Base-by-base conservation (phyloP, 371 early-diverging fungal genomes). In the Phascolomyces articulosus region DNA sequence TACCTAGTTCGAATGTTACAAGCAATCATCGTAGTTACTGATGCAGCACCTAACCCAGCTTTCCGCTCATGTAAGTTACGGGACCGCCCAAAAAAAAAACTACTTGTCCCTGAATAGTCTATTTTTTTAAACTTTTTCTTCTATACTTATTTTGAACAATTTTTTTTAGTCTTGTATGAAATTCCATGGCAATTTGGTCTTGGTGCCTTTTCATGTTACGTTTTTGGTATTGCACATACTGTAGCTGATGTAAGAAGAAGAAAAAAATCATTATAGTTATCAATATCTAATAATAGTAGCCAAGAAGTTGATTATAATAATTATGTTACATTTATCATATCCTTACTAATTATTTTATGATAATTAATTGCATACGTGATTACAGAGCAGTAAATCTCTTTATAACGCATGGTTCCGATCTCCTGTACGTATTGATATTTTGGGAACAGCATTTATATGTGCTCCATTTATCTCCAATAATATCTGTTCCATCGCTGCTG, bases 161-260 rank as follows among this genome's bases (percentile, higher is more conserved):
- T 18, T 11, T 47, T 47, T 9, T 38, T 24, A 78, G 78, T 74
- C 26, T 41, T 75, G 24, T 72, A 73, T 31, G 77, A 76, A 27
- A 44, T 79, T 20, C 75, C 77, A 24, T 79, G 80, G 80, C 76
- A 75, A 61, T 72, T 74, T 61, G 77, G 77, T 34, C 26, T 75
- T 9, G 66, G 64, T 24, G 74, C 75, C 0, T 69, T 79, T 26
- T 40, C 74, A 7, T 69, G 74, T 27, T 79, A 79, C 53, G 63
- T 79, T 0, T 79, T 74, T 72, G 80, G 80, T 24, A 74, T 79
- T 61, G 74, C 75, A 2, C 77, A 74, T 28, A 77, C 74, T 1
- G 72, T 79, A 3, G 67, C 67, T 11, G 70, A 71, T 68, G 80
- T 77, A 76, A 47, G 70, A 55, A 27, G n/a, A n/a, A n/a, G n/a